Conservation (phyloP, 257 asterid species). For the Salvia rosmarinus region DNA sequence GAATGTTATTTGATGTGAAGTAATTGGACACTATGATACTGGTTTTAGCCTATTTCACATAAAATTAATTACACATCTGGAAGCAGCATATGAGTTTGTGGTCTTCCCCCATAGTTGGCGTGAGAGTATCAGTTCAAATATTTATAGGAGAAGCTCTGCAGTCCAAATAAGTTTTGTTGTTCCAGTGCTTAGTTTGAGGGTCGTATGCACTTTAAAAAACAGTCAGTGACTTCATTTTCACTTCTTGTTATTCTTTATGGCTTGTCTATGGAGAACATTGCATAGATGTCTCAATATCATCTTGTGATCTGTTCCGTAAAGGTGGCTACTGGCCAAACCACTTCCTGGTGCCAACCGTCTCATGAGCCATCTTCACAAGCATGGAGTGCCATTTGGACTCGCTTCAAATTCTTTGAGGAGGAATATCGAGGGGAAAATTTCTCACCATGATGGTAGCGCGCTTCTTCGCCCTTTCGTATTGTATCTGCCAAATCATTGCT, state of each 20-base stretch:
- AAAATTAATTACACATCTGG: neutral
- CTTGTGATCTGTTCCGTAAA: conserved; percentile 32
- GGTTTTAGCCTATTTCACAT: neutral
- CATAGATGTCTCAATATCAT: neutral
- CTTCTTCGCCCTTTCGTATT: conserved; percentile 7
- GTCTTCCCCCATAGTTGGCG: neutral
- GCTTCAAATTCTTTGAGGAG: conserved; percentile 76
- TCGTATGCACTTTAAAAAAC: neutral
- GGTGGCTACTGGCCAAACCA: conserved; percentile 75
- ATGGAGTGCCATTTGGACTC: conserved; percentile 73
- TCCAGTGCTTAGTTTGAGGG: conserved; percentile 2
- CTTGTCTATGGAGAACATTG: neutral
- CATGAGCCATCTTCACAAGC: conserved; percentile 66
- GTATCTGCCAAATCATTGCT: conserved; percentile 20
- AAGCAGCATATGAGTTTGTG: neutral
- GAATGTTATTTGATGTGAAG: neutral
- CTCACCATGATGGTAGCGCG: conserved; percentile 60
- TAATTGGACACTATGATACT: neutral
- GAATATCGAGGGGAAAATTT: conserved; percentile 63
- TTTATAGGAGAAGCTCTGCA: neutral
- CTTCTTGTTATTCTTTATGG: neutral
- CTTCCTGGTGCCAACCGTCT: conserved; percentile 93
- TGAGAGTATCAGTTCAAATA: neutral
- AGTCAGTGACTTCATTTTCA: neutral
- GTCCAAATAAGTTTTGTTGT: neutral